phyloP scores from a whole-genome alignment of 2,329 filamentous ascomycete genomes.

The Aspergillus calidoustus region DNA sequence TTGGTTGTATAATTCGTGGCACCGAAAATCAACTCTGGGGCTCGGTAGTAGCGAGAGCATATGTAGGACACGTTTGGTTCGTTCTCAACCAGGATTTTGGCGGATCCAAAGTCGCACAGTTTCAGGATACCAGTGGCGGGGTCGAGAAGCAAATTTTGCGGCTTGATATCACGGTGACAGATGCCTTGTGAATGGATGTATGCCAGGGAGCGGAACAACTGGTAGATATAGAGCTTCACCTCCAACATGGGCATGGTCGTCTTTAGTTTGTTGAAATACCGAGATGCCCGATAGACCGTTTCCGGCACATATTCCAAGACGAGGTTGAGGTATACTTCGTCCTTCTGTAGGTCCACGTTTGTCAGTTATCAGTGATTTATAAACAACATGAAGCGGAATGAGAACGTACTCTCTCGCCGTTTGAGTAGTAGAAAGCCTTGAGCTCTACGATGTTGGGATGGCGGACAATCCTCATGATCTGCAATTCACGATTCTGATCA shows the following conservation, averaged over 20 bases:
- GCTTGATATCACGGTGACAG: conserved; percentile 98
- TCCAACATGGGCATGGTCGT: conserved; percentile 98
- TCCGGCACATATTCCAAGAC: conserved; percentile 98
- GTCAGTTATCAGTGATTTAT: conserved; percentile 15
- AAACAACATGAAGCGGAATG: background rate
- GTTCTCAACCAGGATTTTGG: conserved; percentile 97
- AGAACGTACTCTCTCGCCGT: conserved; percentile 83
- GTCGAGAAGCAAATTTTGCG: conserved; percentile 94
- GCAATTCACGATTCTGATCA: conserved; percentile 89
- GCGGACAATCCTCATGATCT: conserved; percentile 99
- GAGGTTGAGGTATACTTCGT: conserved; percentile 97
- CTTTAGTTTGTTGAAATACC: conserved; percentile 99
- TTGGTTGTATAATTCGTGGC: conserved; percentile 99
- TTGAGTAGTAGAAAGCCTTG: conserved; percentile 99
- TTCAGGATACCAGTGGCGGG: conserved; percentile 90
- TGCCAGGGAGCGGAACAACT: conserved; percentile 95
- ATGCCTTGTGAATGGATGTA: conserved; percentile 99
- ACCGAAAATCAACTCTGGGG: conserved; percentile 96
- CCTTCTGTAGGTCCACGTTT: conserved; percentile 66
- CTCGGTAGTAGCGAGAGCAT: conserved; percentile 97
- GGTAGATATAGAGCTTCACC: conserved; percentile 99
- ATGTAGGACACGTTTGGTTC: conserved; percentile 99
- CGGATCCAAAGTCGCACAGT: conserved; percentile 97
- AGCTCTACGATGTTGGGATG: conserved; percentile 99
- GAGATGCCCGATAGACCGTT: conserved; percentile 95